Base-by-base conservation (phyloP, 176 grass and related monocot genomes). In the Aegilops tauschii region DNA sequence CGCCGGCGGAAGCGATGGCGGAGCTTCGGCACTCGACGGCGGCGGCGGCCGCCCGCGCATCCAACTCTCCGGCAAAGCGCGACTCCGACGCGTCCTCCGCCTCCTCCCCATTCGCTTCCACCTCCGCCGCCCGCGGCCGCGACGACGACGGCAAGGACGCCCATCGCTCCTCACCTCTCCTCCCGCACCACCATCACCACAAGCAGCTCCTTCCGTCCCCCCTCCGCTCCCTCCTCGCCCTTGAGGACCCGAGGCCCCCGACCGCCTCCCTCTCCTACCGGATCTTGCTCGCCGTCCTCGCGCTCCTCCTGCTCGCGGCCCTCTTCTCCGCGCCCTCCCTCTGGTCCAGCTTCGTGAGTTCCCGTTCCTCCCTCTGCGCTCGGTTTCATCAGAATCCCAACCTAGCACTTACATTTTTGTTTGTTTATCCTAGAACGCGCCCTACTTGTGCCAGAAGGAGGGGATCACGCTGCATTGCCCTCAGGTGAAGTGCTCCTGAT, bases 341-440 rank as follows among this genome's bases (percentile, higher is more conserved):
- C 69, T 95, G 91, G 96, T 95, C 77, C 81, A 90, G 81, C 82
- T 59, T 95, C 54, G 96, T 98, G 86, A 98, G 96, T 82, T 84
- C 61, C 37, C 25, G 12, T 13, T 13, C 8, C 13, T 47, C 20
- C 21, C 69, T 67, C 12, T 59, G 50, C 28, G 12, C 61, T 82
- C 32, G 1, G 67, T 62, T 50, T 80, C 45, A 42, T 80, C 47
- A 45, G 45, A 9, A 61, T 68, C 30, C 31, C 3, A 2, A 27
- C 28, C 21, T 59, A 17, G 20, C 68, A 49, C 70, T 86, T 81
- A 81, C 35, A 35, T 69, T 66, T n/a, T 56, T 64, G 56, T 17
- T 58, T 32, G 13, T 44, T 32, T 27, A 64, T 82, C 63, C 18
- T 68, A 92, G 91, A 83, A 87, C 29, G 8, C 74, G 13, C 87